Conservation (phyloP, 2,329 filamentous ascomycete genomes). For the Amphichorda felina region DNA sequence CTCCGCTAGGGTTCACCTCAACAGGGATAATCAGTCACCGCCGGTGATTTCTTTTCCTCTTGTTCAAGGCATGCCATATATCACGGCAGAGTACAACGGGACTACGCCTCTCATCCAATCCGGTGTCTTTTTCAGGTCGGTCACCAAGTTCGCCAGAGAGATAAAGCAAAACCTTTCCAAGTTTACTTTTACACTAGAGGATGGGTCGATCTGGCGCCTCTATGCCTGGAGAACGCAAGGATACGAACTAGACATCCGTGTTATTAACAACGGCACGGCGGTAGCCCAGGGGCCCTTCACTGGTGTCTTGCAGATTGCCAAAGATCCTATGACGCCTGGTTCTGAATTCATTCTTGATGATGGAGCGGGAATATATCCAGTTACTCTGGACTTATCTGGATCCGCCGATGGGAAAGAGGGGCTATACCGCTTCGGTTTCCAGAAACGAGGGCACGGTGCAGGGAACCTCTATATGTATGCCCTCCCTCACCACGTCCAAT, state of each 20-base stretch:
- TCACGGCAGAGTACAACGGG: slow-evolving; percentile 66
- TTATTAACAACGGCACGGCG: slow-evolving; percentile 54
- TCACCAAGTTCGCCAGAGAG: slow-evolving; percentile 45
- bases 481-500: slow-evolving; percentile 72
- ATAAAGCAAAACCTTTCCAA: slow-evolving; percentile 59
- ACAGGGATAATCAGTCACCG: slow-evolving; percentile 33
- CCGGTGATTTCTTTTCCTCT: slow-evolving; percentile 66
- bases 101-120: slow-evolving; percentile 63
- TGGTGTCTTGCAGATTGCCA: slow-evolving; percentile 74
- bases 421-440: slow-evolving; percentile 62
- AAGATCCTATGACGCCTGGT: slow-evolving; percentile 45
- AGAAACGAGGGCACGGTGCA: slow-evolving; percentile 52
- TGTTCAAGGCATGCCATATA: slow-evolving; percentile 80
- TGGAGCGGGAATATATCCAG: slow-evolving; percentile 64
- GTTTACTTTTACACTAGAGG: slow-evolving; percentile 61
- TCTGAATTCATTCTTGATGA: slow-evolving; percentile 63
- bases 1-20: slow-evolving; percentile 57
- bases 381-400: slow-evolving; percentile 52
- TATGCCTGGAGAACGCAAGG: slow-evolving; percentile 57
- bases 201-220: slow-evolving; percentile 66
- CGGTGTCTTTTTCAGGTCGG: slow-evolving; percentile 58
- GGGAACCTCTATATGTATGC: slow-evolving; percentile 70
- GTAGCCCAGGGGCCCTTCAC: slow-evolving; percentile 56
- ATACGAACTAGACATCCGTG: slow-evolving; percentile 51
- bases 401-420: slow-evolving; percentile 46